These are phyloP conservation scores for Zelopaecilomyces penicillatus DNA, from an alignment of 2,329 filamentous ascomycete genomes.

Conservation along the genomic window DNA sequence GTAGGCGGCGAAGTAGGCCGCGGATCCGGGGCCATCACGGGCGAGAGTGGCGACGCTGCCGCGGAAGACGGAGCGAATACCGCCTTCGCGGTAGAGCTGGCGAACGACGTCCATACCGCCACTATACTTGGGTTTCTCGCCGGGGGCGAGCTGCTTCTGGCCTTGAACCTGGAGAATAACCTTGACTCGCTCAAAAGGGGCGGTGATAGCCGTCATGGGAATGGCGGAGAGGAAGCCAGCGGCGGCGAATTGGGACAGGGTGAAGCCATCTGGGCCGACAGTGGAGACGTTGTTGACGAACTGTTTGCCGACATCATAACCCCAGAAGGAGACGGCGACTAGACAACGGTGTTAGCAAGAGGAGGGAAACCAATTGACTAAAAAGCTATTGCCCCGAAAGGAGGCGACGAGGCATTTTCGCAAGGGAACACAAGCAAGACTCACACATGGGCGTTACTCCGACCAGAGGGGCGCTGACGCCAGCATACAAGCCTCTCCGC, in stretches of 20 bases:
- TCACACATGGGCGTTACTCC: slow-evolving; percentile 98
- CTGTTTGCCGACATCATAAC: slow-evolving; percentile 90
- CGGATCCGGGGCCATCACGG: slow-evolving; percentile 83
- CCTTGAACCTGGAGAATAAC: slow-evolving; percentile 97
- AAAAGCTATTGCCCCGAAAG: too few relatives aligned
- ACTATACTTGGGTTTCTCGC: slow-evolving; percentile 86
- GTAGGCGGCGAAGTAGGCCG: slow-evolving; percentile 95
- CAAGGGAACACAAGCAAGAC: slow-evolving; percentile 28
- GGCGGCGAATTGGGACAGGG: slow-evolving; percentile 78
- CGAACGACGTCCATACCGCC: slow-evolving; percentile 85
- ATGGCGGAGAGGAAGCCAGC: slow-evolving; percentile 97
- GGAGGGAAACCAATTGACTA: not conserved
- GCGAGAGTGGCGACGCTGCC: slow-evolving; percentile 86
- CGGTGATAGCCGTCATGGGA: slow-evolving; percentile 97
- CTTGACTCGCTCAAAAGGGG: slow-evolving; percentile 97
- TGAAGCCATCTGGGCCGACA: slow-evolving; percentile 61
- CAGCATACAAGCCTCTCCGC: slow-evolving; percentile 79
- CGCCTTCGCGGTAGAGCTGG: slow-evolving; percentile 87
- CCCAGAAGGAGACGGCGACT: slow-evolving; percentile 70
- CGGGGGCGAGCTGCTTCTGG: slow-evolving; percentile 78
- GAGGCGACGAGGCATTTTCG: not conserved
- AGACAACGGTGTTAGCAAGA: not conserved
- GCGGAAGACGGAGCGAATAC: slow-evolving; percentile 84
- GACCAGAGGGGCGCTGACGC: slow-evolving; percentile 86
- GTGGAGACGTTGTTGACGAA: slow-evolving; percentile 64